phyloP scores from a whole-genome alignment of 202 grass and related monocot species.

The Tripidium arundinaceum region DNA sequence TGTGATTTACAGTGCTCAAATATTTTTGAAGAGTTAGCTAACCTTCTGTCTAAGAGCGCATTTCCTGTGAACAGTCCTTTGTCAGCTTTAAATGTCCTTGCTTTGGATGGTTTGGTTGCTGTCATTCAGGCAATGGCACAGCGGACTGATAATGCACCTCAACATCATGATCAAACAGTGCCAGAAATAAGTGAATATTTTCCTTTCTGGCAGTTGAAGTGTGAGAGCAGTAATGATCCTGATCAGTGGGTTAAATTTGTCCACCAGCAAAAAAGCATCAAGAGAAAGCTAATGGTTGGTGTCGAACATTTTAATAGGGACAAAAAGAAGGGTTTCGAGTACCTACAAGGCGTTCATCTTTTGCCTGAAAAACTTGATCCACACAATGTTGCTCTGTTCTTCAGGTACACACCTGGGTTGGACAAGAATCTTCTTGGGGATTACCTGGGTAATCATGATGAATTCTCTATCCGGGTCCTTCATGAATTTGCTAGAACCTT shows the following conservation, averaged over 20 bases:
- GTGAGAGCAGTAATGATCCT: constrained; percentile 56
- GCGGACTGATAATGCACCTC: constrained; percentile 55
- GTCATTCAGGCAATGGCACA: constrained; percentile 83
- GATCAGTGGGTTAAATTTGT: constrained; percentile 89
- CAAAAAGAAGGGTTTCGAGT: constrained; percentile 95
- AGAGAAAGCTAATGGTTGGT: constrained; percentile 81
- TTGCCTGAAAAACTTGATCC: constrained; percentile 95
- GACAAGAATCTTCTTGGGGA: constrained; percentile 97
- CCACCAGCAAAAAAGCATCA: constrained; percentile 71
- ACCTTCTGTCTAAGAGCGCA: constrained; percentile 93
- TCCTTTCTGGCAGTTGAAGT: constrained; percentile 92
- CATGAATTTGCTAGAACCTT: constrained; percentile 96
- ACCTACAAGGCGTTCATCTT: constrained; percentile 81
- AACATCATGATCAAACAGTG: constrained; percentile 42
- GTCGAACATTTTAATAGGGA: constrained; percentile 94
- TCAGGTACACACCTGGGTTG: constrained; percentile 83
- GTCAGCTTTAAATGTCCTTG: constrained; percentile 90
- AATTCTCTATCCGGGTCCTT: constrained; percentile 83
- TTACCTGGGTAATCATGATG: constrained; percentile 91
- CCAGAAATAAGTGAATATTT: constrained; percentile 83
- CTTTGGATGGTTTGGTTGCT: constrained; percentile 84
- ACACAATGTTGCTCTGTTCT: constrained; percentile 80
- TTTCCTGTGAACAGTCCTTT: constrained; percentile 89
- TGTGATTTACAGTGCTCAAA: constrained; percentile 91
- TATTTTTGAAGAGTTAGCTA: constrained; percentile 94